These are phyloP conservation scores for Xylogone sp. DNA, from an alignment of 2,329 filamentous ascomycete species.

Conservation along the genomic window DNA sequence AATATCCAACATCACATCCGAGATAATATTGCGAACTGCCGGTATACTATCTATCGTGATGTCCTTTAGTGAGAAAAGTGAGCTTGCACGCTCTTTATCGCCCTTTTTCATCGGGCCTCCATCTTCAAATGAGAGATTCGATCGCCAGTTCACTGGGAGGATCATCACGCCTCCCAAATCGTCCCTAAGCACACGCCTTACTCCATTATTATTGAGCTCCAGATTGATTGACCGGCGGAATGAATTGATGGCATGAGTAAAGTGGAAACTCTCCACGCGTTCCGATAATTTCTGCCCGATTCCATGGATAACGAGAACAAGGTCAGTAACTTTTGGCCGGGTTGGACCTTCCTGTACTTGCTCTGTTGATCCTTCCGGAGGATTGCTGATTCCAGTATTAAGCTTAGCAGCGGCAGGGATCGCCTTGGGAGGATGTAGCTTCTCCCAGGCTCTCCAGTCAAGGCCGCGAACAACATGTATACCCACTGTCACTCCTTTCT, in stretches of 20 bases:
- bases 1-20: conserved; percentile 97
- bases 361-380: conserved; percentile 16
- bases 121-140: conserved; percentile 83
- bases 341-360: conserved; percentile 12
- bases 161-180: conserved; percentile 91
- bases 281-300: conserved; percentile 97
- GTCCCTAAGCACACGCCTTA: conserved; percentile 71
- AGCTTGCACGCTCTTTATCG: conserved; percentile 53
- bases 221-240: conserved; percentile 84
- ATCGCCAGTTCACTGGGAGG: conserved; percentile 90
- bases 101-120: conserved; percentile 57
- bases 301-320: conserved; percentile 88
- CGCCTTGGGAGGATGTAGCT: conserved; percentile 48
- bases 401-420: conserved; percentile 25
- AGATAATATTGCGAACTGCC: conserved; percentile 88
- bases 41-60: conserved; percentile 91
- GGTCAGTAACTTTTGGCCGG: conserved; percentile 71
- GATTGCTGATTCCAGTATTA: neutral
- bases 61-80: conserved; percentile 69
- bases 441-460: conserved; percentile 72
- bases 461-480: conserved; percentile 89
- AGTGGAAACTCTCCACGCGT: conserved; percentile 92
- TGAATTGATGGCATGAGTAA: conserved; percentile 91
- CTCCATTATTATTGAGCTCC: conserved; percentile 69
- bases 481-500: conserved; percentile 75